Base-by-base conservation (phyloP, 2,329 filamentous ascomycete genomes). In the Tolypocladium paradoxum region DNA sequence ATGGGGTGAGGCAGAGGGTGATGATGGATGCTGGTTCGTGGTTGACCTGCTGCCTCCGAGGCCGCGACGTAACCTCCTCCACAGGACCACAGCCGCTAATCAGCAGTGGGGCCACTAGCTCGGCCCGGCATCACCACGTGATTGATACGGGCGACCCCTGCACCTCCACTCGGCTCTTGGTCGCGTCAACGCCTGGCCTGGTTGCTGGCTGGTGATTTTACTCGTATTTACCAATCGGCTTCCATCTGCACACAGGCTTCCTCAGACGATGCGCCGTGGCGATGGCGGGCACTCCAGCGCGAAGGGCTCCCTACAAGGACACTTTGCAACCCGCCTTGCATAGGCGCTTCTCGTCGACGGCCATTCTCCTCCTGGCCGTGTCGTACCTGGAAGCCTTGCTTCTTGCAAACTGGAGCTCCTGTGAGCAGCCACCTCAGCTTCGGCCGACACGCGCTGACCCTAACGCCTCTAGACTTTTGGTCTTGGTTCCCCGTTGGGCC, bases 301-400 rank as follows among this genome's bases (percentile, higher is more conserved):
- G 75, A 76, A 79, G 68, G 65, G 72, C 75, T 63, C 75, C 79
- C 49, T 95, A 96, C 72, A 87, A 90, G 76, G 89, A 96, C 73
- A 95, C 95, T 69, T 74, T 96, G 61, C 95, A 92, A 56, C 91
- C 92, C 49, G 85, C 87, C 51, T 76, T 96, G 58, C 92, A 97
- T 70, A 80, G 88, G 63, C 83, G 90, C 63, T 97, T 96, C 71
- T 85, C 87, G 49, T 84, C 84, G 57, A 90, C 89, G 14, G 86
- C 87, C 48, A 77, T 81, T 16, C 73, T 88, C 57, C 76, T 90
- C 16, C 72, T 93, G 11, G 71, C 77, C 48, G 75, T 90, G 53
- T 89, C 88, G 65, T 95, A 93, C 67, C 52, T 81, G 37, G 81
- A 89, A 64, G 81, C 90, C 49, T 70, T 93, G 51, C 68, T 83